Evolutionary conservation across 164 flowering plant genomes (phyloP), one percentile per base, ranked within the genome.

Genomic region (Vitis amurensis): DNA sequence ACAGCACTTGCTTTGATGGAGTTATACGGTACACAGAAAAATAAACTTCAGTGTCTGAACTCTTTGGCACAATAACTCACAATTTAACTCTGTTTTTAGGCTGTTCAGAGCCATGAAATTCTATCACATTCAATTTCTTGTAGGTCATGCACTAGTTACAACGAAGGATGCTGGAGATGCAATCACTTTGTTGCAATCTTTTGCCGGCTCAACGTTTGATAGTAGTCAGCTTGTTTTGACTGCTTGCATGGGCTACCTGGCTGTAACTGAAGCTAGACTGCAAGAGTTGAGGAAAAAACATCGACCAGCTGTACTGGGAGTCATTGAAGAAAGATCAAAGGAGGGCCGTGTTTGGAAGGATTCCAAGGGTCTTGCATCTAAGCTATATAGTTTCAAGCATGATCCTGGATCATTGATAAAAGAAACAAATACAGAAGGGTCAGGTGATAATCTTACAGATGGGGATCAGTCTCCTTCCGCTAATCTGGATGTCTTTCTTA

Each of bases 111-210:
- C 37, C 59, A 55, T 52, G 13, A 5, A 64, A 58, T 16, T 16
- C 50, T 11, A n/a, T 66, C 17, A 15, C 31, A 10, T 63, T 11
- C 71, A 67, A 63, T 78, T 64, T 75, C 23, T 64, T 77, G 74
- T 71, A 96, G 99, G 99, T 78, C 97, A 95, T 61, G 97, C 98
- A 49, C 74, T 96, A 67, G 90, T 88, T 61, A 93, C 98, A 58
- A 89, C 99, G 27, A 91, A 89, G 74, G 99, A 96, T 86, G 98
- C 99, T 64, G 98, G 98, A 61, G 99, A 96, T 81, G 97, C 97
- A 48, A 86, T 93, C 64, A 88, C 95, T 68, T 80, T 92, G 68
- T 74, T 96, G 82, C 99, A 96, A 74, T 86, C 97, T 55, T 90
- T 96, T 56, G 82, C 97, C 70, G 92, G 98, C 47, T 96, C 99